Evolutionary conservation across 441 rosid species (phyloP), one percentile per base, ranked within the genome.

Genomic region (Isatis lusitanica): DNA sequence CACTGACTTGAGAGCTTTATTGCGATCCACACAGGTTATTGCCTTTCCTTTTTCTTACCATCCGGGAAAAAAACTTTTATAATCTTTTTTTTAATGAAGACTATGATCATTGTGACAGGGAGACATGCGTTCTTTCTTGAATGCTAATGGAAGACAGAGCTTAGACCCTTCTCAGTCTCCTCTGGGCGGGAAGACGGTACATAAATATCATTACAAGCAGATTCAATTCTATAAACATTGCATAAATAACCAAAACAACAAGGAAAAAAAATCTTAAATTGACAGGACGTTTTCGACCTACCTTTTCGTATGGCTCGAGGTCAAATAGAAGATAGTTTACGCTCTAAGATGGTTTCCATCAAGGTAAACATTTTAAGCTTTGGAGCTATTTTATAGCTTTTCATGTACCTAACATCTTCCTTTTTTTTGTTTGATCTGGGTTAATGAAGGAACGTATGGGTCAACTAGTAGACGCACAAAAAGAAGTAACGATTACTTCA

Each of bases 301-400:
- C 99, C 98, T 48, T 83, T 87, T 56, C 96, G 82, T 80, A 89
- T 92, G 93, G 99, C 94, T 62, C 85, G 96, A 84, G 90, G 89
- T 79, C 97, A 94, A 82, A 94, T 94, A 78, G 99, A 92, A 83
- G 97, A 92, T 79, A 92, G 88, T 78, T 94, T 92, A 63, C 85
- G 97, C 48, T 83, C 81, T 66, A 94, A 94, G 82, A 91, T 94
- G 96, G 83, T 96, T 73, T 88, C 97, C 56, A 90, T 94, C 67
- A 94, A 94, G 88, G 99, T 92, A 76, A 15, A 36, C 50, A 35
- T 1, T 21, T 15, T 13, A 40, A 6, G 1, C 12, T 26, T 56
- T 6, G 0, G 11, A 61, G 4, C 9, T 59, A 30, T 40, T 30
- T 17, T 31, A 42, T 30, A 68, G 64, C 35, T 52, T 62, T 9